Conservation (phyloP, 2,329 filamentous ascomycete genomes). For the Cercospora berteroae region DNA sequence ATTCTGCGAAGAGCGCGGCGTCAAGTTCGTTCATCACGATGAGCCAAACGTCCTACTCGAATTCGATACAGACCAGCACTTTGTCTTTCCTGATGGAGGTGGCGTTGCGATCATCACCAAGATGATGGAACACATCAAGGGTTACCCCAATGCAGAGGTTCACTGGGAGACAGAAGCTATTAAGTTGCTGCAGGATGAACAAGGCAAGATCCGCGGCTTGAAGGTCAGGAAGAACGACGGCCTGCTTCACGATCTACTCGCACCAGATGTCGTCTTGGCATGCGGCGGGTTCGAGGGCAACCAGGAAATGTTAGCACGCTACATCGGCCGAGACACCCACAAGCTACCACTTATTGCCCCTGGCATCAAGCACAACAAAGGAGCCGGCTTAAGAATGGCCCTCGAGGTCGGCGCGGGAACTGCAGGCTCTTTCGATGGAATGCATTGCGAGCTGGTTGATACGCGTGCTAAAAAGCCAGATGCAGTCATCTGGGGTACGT, state of each 20-base stretch:
- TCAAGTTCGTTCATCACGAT: slow-evolving; percentile 41
- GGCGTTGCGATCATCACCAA: slow-evolving; percentile 42
- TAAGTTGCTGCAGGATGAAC: slow-evolving; percentile 37
- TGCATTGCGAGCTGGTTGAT: slow-evolving; percentile 47
- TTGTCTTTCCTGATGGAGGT: slow-evolving; percentile 44
- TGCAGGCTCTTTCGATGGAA: slow-evolving; percentile 44
- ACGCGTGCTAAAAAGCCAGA: slow-evolving; percentile 44
- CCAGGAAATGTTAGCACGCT: slow-evolving; percentile 43
- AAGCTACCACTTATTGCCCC: slow-evolving; percentile 44
- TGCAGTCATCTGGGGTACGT: slow-evolving; percentile 40
- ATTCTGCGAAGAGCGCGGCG: slow-evolving; percentile 41
- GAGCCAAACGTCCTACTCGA: slow-evolving; percentile 44
- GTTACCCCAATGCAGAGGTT: slow-evolving; percentile 38
- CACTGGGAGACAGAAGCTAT: slow-evolving; percentile 43
- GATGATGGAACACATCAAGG: slow-evolving; percentile 40
- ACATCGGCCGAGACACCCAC: slow-evolving; percentile 42
- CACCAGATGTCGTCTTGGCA: slow-evolving; percentile 41
- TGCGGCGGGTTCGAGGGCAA: slow-evolving; percentile 46
- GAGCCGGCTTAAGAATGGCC: slow-evolving; percentile 43
- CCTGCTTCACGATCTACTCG: slow-evolving; percentile 36
- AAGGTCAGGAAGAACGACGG: slow-evolving; percentile 43
- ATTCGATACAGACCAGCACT: slow-evolving; percentile 44
- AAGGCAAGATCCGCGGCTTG: slow-evolving; percentile 40
- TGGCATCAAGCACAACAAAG: slow-evolving; percentile 43
- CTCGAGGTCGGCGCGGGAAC: slow-evolving; percentile 44